Conservation (phyloP, 768 basidiomycete genomes). For the Trametes cingulata region DNA sequence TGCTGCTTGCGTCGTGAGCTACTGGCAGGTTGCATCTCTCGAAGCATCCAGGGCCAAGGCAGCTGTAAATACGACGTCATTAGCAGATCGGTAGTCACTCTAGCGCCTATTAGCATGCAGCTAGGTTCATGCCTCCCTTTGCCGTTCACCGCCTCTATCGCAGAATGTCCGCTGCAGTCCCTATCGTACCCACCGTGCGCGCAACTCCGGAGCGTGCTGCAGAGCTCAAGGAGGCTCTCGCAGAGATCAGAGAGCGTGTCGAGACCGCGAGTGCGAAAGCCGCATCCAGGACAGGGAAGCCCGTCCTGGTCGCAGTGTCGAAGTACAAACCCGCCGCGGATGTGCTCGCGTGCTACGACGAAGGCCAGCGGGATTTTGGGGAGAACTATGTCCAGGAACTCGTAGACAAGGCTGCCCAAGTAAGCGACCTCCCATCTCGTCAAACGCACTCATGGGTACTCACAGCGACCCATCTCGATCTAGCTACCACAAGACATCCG, state of each 20-base stretch:
- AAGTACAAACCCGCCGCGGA: conserved; percentile 92
- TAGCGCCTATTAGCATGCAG: background rate
- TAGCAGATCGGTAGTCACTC: no score
- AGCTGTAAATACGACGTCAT: no score
- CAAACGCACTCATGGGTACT: background rate
- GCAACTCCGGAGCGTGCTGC: conserved; percentile 28
- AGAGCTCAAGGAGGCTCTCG: conserved; percentile 56
- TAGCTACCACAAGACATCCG: conserved; percentile 87
- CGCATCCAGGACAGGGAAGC: conserved; percentile 8
- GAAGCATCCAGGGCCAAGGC: no score
- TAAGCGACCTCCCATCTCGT: conserved; percentile 12
- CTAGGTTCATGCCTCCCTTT: conserved; percentile 13
- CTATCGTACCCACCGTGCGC: background rate
- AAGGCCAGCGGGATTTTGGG: conserved; percentile 88
- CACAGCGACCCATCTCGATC: background rate
- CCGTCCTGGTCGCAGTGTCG: conserved; percentile 82
- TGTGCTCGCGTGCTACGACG: conserved; percentile 77
- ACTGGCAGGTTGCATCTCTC: no score
- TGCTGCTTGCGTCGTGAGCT: no score
- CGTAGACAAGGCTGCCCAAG: conserved; percentile 69
- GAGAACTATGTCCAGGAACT: conserved; percentile 98
- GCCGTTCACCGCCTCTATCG: conserved; percentile 11
- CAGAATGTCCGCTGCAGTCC: conserved; percentile 9
- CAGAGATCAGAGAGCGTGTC: conserved; percentile 54
- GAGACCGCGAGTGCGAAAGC: conserved; percentile 35